Evolutionary conservation across 805 yeast genomes (phyloP), one percentile per base, ranked within the genome.

Genomic region (Osmozyma mogii): DNA sequence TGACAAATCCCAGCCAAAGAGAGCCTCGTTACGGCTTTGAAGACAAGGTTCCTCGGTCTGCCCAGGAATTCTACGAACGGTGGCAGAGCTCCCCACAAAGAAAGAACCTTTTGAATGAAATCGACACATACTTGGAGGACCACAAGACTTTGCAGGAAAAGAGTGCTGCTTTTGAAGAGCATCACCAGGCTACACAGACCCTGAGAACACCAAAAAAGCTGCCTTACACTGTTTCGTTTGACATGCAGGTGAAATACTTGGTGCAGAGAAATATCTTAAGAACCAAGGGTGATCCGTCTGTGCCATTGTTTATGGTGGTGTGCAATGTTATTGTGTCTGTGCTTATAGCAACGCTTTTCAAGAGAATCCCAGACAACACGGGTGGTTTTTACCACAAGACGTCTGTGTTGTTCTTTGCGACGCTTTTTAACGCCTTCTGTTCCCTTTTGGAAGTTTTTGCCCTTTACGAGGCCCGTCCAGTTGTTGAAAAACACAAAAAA

Each of bases 341-440:
- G 33, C 52, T 77, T 22, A 49, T 72, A 25, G 62, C 77, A 18
- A 75, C 83, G 2, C 64, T 77, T 40, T 77, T 73, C 43, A 75
- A 70, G 52, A 71, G 75, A 40, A 44, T 72, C 38, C 51, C 48
- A 37, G 29, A 47, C 11, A 49, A 48, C 16, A 68, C 82, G 0
- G 52, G 44, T 1, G 64, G 74, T 2, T 68, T 76, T 40, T 74
- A 65, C 48, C 61, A 56, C 43, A 60, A 85, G 47, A 69, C 76
- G 43, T 74, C 84, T 24, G 68, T 78, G 26, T 58, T 81, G 64
- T 82, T 81, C 56, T 78, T 78, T 50, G 77, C 80, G 14, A 64
- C 72, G 26, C 58, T 76, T 45, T 76, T 74, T 52, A 75, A 75
- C 47, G 75, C 81, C 9, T 72, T 76, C 44, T 60, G 77, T 11